Evolutionary conservation across 768 basidiomycete genomes (phyloP), one percentile per base, ranked within the genome.

Genomic region (Lentinula detonsa): DNA sequence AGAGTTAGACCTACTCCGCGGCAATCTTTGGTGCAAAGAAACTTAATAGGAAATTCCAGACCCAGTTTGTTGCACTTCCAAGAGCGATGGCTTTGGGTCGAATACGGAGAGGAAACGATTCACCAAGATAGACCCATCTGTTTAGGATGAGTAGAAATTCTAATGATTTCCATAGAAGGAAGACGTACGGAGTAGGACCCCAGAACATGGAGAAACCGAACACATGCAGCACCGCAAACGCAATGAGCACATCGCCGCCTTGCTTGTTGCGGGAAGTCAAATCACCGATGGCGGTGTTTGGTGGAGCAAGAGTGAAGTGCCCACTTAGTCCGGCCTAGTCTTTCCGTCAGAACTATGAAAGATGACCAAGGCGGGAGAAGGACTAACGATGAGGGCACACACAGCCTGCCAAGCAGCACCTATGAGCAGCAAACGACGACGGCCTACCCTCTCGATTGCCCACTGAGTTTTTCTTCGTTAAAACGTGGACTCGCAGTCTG

Each of bases 31-130:
- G 89, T 3, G 87, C 78, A 72, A 90, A 88, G 78, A 86, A 90
- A 2, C 83, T 82, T 31, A 88, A 76, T 50, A 90, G 75, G 76
- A 90, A 88, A 68, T 90, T 90, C 89, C 88, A 90, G 57, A 90
- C 62, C 87, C 86, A 86, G 64, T 78, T 83, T 31, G 80, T 75
- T 0, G 81, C 81, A 45, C 85, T 86, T 8, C 88, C 88, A n/a
- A 91, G 76, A 0, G 90, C 90, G 67, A 92, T 91, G 64, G 81
- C 77, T 71, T 91, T 91, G 5, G 91, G 81, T 60, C 90, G 81
- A 49, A 93, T 87, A 51, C 89, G 85, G 23, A 92, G 82, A 13
- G 90, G 91, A 81, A 91, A 92, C 18, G 84, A 86, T 76, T 91
- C 89, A 56, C 88, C 88, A 35, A 90, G 80, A 66, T 89, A 89